These are phyloP conservation scores for Malus hybrid DNA, from an alignment of 331 rosid species.

Conservation along the genomic window DNA sequence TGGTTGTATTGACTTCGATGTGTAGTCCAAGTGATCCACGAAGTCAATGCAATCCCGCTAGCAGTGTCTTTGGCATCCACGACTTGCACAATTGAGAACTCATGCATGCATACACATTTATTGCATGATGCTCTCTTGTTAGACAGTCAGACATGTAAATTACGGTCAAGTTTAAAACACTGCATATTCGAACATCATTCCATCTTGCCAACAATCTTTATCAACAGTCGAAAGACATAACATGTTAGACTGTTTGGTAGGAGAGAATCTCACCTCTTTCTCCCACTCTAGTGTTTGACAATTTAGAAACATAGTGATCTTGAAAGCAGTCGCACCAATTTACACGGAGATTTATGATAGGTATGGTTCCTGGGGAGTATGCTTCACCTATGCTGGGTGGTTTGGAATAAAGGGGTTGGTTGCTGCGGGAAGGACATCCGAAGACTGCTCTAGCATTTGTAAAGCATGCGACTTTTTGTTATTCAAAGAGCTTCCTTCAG, in stretches of 20 bases:
- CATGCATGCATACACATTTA: background rate
- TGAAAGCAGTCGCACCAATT: background rate
- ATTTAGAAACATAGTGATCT: background rate
- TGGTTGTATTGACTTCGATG: background rate
- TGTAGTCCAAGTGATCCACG: background rate
- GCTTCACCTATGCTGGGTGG: constrained; percentile 39
- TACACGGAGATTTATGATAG: constrained; percentile 5
- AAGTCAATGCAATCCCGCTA: background rate
- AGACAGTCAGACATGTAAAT: too few relatives aligned
- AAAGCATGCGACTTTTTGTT: constrained; percentile 30
- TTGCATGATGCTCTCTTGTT: too few relatives aligned
- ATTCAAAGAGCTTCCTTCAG: constrained; percentile 29
- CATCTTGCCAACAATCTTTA: background rate
- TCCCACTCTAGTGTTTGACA: background rate
- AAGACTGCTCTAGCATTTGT: constrained; percentile 11
- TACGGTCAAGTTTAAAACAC: background rate
- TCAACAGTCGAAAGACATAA: background rate
- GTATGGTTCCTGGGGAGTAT: constrained; percentile 37
- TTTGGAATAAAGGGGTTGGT: constrained; percentile 28
- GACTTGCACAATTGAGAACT: background rate
- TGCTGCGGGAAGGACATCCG: constrained; percentile 26
- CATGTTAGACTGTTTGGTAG: background rate
- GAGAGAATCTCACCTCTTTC: background rate
- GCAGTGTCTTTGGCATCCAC: background rate
- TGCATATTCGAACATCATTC: background rate